A percentile compares a stretch with the other conserved stretches of the same genome.
Conservation (phyloP, 768 basidiomycete genomes). For the Phaeolepiota aurea region DNA sequence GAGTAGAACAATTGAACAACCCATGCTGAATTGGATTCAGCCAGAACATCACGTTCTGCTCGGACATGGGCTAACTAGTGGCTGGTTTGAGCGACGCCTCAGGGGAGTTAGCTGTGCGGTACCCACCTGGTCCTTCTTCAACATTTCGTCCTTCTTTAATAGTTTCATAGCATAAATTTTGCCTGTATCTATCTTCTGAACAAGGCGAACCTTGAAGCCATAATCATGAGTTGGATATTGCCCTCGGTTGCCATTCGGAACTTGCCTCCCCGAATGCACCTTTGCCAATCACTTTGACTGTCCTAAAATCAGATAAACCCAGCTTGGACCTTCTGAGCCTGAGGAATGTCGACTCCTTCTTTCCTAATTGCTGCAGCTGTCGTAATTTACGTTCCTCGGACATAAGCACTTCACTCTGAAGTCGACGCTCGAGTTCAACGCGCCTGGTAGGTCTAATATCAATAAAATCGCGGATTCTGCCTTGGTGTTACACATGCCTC, state of each 20-base stretch:
- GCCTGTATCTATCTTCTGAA: constrained; percentile 94
- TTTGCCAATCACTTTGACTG: constrained; percentile 98
- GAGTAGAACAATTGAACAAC: constrained; percentile 96
- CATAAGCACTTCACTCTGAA: constrained; percentile 60
- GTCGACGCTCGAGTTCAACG: constrained; percentile 76
- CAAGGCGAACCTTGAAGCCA: constrained; percentile 65
- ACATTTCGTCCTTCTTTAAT: constrained; percentile 94
- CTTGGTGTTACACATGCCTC: constrained; percentile 42
- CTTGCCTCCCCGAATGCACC: constrained; percentile 96
- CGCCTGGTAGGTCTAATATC: constrained; percentile 42
- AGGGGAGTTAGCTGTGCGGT: background rate
- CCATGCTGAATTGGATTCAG: constrained; percentile 93
- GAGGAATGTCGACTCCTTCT: constrained; percentile 84
- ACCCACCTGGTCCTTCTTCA: constrained; percentile 94
- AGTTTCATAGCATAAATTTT: constrained; percentile 99
- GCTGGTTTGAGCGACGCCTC: background rate
- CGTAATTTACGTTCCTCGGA: constrained; percentile 83
- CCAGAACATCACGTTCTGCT: constrained; percentile 93
- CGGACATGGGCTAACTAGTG: constrained; percentile 90
- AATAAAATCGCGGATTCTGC: background rate
- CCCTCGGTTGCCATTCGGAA: constrained; percentile 2
- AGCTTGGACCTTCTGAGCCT: constrained; percentile 84
- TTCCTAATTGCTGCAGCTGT: constrained; percentile 75
- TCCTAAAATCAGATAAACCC: constrained; percentile 87
- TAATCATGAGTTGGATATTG: background rate